A percentile compares a stretch with the other conserved stretches of the same genome.
These are phyloP conservation scores for Paramyrothecium sp. DNA, from an alignment of 2,329 filamentous ascomycete genomes.

Conservation along the genomic window DNA sequence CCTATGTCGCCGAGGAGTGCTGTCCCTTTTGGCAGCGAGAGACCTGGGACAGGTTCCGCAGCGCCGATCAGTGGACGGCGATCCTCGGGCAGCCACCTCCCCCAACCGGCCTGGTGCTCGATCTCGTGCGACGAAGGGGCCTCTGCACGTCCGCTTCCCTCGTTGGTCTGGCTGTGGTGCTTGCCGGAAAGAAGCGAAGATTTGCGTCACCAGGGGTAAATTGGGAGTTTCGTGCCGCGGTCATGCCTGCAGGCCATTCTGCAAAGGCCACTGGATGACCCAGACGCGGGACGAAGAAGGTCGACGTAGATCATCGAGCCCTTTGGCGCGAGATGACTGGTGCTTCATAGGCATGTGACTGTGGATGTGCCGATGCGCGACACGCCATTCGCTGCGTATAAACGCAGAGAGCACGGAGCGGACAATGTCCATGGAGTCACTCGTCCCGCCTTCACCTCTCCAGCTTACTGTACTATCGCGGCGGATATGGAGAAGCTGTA, in stretches of 20 bases:
- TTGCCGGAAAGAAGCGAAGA: neutral
- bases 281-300: neutral
- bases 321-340: neutral
- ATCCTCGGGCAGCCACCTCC: neutral
- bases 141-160: no score
- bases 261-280: neutral
- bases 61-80: neutral
- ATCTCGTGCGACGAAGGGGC: neutral
- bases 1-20: no score
- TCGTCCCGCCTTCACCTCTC: no score
- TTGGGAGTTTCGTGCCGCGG: neutral
- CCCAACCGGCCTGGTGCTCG: neutral
- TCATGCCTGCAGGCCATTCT: neutral
- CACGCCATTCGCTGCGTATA: neutral
- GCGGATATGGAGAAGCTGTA: no score
- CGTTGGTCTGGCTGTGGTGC: neutral
- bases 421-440: neutral
- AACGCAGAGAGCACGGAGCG: neutral
- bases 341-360: neutral
- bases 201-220: neutral
- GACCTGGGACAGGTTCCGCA: neutral
- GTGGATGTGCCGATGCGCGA: neutral
- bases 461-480: no score
- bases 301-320: neutral
- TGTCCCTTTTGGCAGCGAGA: no score